Evolutionary conservation across 257 asterid genomes (phyloP), one percentile per base, ranked within the genome.

Genomic region (Hygrophila difformis): DNA sequence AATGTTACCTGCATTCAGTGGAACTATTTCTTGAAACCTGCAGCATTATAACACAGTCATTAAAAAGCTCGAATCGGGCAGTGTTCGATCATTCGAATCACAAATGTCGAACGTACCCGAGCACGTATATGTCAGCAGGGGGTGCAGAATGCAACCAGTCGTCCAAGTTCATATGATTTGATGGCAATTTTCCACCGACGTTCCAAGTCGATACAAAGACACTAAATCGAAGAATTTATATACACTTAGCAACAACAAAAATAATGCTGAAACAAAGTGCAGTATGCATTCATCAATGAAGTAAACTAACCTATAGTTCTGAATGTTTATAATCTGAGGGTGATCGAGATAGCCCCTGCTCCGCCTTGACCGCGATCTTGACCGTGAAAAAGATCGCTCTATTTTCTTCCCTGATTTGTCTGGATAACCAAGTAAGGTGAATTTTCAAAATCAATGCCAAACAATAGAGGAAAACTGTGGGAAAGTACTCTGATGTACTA

Each of bases 11-110:
- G 98, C 96, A 66, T 85, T 89, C 46, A 89, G 49, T 24, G 98
- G 98, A 56, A 89, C 98, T 59, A 89, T 85, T 62, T 89, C 96
- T 79, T 89, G 96, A 80, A 89, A 89, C 33, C 98, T 89, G 24
- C 38, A 8, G 55, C 6, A 17, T 1, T 14, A 4, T 46, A 51
- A 44, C 18, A 14, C 10, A 23, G 12, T 53, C 41, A 41, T 39
- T 17, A 17, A 12, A 18, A 9, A 34, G 8, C 22, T 12, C 18
- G 52, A 19, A 18, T 33, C 13, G 21, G 21, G 12, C 5, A 28
- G 17, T 34, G 28, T 5, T n/a, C 20, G 31, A 23, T 5, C 23
- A 14, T 8, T 17, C 3, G 53, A 39, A 41, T 52, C 16, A 28
- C 34, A 12, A 47, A 53, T 36, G 33, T 5, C 15, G 45, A 18